Evolutionary conservation across 345 rosid species (phyloP).

Genomic region (Corchorus capsularis): DNA sequence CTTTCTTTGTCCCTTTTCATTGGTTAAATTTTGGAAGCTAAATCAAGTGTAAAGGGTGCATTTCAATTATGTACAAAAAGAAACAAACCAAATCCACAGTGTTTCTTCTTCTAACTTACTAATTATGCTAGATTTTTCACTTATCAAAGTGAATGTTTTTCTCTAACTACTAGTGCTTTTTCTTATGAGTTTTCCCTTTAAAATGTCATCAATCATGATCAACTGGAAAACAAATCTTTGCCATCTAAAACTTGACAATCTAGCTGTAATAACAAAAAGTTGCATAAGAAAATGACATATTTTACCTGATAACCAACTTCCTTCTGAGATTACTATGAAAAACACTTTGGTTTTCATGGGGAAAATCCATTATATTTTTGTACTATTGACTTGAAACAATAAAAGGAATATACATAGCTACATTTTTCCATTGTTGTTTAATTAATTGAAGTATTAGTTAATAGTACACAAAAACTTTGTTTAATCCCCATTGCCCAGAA

Average conservation of each 20-base stretch:
- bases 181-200: not conserved
- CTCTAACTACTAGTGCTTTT: not conserved
- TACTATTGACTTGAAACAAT: not conserved
- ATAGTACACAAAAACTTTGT: not conserved
- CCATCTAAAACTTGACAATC: not conserved
- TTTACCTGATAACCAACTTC: not conserved
- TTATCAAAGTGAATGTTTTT: not conserved
- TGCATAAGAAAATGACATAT: not conserved
- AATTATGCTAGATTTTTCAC: not conserved
- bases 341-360: not conserved
- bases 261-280: not conserved
- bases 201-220: not conserved
- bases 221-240: not conserved
- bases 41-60: not conserved
- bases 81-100: not conserved
- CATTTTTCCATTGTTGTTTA: not conserved
- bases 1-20: not conserved
- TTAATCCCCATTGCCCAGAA: not conserved
- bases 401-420: not conserved
- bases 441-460: not conserved
- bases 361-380: not conserved
- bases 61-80: not conserved
- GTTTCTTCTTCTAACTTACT: not conserved
- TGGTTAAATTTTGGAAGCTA: not conserved
- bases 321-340: not conserved